These are phyloP conservation scores for Aureobasidium namibiae DNA, from an alignment of 2,329 filamentous ascomycete genomes.

Conservation along the genomic window DNA sequence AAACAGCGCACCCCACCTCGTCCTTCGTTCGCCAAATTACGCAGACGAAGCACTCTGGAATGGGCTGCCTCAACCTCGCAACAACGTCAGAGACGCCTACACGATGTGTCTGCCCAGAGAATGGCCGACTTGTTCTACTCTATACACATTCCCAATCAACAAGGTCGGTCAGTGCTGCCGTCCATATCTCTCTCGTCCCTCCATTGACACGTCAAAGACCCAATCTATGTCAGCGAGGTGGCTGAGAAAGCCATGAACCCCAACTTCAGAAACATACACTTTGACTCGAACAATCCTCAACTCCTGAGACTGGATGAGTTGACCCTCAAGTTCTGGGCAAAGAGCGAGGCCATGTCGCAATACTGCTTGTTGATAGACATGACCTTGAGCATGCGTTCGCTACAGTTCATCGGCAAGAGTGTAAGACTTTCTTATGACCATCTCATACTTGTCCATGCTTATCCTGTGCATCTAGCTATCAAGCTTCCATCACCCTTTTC, in stretches of 20 bases:
- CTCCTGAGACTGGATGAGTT: slow-evolving; percentile 60
- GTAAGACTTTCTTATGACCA: slow-evolving; percentile 23
- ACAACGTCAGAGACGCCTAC: slow-evolving; percentile 64
- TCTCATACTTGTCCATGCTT: neutral
- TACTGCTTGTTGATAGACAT: slow-evolving; percentile 65
- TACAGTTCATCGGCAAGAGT: slow-evolving; percentile 69
- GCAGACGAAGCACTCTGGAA: slow-evolving; percentile 53
- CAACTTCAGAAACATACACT: slow-evolving; percentile 77
- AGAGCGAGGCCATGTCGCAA: slow-evolving; percentile 42
- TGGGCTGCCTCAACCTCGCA: slow-evolving; percentile 54
- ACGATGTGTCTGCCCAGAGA: slow-evolving; percentile 60
- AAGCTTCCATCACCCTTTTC: slow-evolving; percentile 61
- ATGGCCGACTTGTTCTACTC: slow-evolving; percentile 89
- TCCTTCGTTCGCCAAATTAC: slow-evolving; percentile 32
- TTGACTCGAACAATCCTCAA: slow-evolving; percentile 53
- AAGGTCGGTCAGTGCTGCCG: slow-evolving; percentile 23
- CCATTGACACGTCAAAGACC: slow-evolving; percentile 41
- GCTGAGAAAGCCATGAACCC: slow-evolving; percentile 79
- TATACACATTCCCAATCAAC: slow-evolving; percentile 57
- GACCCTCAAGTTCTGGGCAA: slow-evolving; percentile 67
- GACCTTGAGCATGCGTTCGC: slow-evolving; percentile 57
- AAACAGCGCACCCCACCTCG: slow-evolving; percentile 20
- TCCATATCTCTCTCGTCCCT: neutral
- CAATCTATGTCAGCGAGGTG: slow-evolving; percentile 85
- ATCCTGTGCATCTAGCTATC: slow-evolving; percentile 34